Evolutionary conservation across 2,329 filamentous ascomycete species (phyloP), one percentile per base, ranked within the genome.

Genomic region (Alternaria tenuissima): DNA sequence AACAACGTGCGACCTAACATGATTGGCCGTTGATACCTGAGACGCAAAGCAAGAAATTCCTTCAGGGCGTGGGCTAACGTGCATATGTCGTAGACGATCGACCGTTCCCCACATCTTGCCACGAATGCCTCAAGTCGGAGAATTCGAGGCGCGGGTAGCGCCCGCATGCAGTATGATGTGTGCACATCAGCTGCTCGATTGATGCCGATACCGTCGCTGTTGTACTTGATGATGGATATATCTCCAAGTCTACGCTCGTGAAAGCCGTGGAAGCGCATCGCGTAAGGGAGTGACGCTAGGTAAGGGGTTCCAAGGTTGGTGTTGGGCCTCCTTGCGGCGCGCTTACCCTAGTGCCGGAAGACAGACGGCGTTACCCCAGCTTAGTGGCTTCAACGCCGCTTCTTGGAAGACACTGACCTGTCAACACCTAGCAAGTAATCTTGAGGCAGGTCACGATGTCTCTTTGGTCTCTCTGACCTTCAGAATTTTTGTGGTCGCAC

Each of bases 21-120:
- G 53, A 57, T 57, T 60, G 57, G 53, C 38, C 14, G 7, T 44
- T 24, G 34, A 24, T 32, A 14, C 53, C 26, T 48, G 7, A 24
- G 42, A 38, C 9, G 26, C 22, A 52, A 57, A 47, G 32, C 28
- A 44, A 36, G 36, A 52, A 60, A 60, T 52, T 60, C 53, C 22
- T 60, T 46, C 41, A 47, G 36, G 20, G 42, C 30, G 28, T 24
- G 26, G 43, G 52, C 52, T 56, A 59, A 51, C 20, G 46, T 59
- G 39, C 44, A 59, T 51, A 28, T 41, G 41, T 47, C 39, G 36
- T 52, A 59, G 52, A 39, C 39, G 57, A 59, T 59, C 52, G 53
- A 59, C 57, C 4, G 20, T 22, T 39, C 52, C 48, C 52, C 39
- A 56, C 51, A n/a, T 11, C 24, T 22, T 32, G 52, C 54, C 52